Base-by-base conservation (phyloP, 495 filamentous ascomycete species). In the Neurospora sp. region DNA sequence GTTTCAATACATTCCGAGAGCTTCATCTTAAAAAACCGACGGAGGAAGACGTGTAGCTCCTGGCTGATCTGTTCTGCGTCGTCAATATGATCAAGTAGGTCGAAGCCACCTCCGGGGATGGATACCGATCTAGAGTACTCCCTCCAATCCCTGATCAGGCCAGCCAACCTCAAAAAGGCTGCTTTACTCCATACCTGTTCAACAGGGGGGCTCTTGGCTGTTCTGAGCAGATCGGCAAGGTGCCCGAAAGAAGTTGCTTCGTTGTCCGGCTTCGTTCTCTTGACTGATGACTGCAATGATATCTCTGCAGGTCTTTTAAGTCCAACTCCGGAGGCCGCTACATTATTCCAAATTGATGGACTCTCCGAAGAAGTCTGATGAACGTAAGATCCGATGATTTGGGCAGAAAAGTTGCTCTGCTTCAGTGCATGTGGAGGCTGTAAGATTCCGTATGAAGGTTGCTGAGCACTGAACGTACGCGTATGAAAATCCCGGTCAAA, bases 21-120 rank as follows among this genome's bases (percentile, higher is more conserved):
- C 42, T 75, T 76, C 74, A 77, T 75, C 59, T 76, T 79, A 72
- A 59, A 73, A 35, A 80, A 73, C 6, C 79, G 78, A 16, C 41
- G 45, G 31, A 80, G 75, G 47, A 77, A 79, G 9, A 73, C n/a
- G 53, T 77, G 72, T 8, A 79, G 72, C n/a, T 75, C 74, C 2
- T 72, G 65, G 61, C 70, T 72, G 5, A 69, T 45, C 4, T 73
- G 31, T n/a, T 38, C 4, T 27, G 71, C 69, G 5, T 76, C 71
- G 5, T 78, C 75, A 10, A 74, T 69, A 38, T 73, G 9, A 12
- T 73, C 75, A 31, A 74, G 22, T 8, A 80, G 68, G n/a, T 74
- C 53, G 6, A 77, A 68, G 44, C 72, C 73, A 6, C 71, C 73
- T 59, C 68, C 27, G 9, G 37, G 22, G 3, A 39, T n/a, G 5